Base-by-base conservation (phyloP, 163 green algal species). In the Scenedesmus sp. region DNA sequence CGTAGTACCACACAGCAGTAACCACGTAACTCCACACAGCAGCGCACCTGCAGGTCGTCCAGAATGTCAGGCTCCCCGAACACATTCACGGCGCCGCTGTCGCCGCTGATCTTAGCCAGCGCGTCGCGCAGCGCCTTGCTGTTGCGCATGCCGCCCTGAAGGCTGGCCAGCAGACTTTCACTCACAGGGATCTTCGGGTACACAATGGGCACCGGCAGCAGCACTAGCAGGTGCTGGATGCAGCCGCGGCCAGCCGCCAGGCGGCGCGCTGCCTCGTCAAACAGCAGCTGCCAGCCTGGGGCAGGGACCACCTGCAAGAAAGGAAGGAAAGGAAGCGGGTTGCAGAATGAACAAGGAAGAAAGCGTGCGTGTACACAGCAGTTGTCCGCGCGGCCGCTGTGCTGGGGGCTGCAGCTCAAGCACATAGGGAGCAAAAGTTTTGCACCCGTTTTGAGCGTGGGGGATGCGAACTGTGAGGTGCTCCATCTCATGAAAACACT, bases 131-230 rank as follows among this genome's bases (percentile, higher is more conserved):
- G 77, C 12, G 82, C 64, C 54, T 89, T 88, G 67, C 10, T 34
- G 76, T 46, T 64, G 73, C 56, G 62, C 62, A 92, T 82, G 60
- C 54, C 70, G 16, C 34, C 66, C 88, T 88, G 85, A 64, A 56
- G 57, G 23, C 60, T 84, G 66, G 66, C 88, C 26, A 92, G n/a
- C 56, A 88, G 46, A 2, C 16, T 79, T 56, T 92, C 89, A 12
- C 9, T 54, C 16, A 92, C 66, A 15, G 89, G 89, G 23, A 96
- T 92, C 89, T 95, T 95, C 26, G 97, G 95, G 60, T 97, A 98
- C 15, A 97, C 92, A 12, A 98, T 82, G 0, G 97, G 97, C 13
- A 98, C 91, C 15, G 96, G 96, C 3, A 94, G 95, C 26, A 97
- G 74, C 57, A 97, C 88, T 0, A 97, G 87, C 12, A 98, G 70